Evolutionary conservation across 73 alveolate species (phyloP).

Genomic region (Paramecium octaurelia): DNA sequence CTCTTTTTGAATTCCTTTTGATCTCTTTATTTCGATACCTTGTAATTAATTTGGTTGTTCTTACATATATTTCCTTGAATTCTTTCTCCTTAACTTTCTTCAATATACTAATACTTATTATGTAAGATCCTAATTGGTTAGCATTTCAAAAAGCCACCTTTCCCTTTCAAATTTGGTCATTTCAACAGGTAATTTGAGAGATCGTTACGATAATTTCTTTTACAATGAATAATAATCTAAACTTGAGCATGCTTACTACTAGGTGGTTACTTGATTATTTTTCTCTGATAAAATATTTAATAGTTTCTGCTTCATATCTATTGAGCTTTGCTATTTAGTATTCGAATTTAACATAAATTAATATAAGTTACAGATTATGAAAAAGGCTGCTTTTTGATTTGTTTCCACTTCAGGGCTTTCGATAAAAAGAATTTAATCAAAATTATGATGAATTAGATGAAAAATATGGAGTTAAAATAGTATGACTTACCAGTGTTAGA

Average conservation of each 20-base stretch:
- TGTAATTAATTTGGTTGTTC: background rate
- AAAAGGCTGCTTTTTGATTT: background rate
- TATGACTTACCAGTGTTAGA: background rate
- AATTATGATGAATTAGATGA: background rate
- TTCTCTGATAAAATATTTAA: constrained; percentile 23
- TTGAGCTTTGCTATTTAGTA: background rate
- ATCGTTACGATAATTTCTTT: background rate
- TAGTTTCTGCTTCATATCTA: background rate
- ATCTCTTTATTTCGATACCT: background rate
- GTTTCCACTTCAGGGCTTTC: too few relatives aligned
- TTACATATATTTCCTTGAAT: background rate
- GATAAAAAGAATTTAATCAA: too few relatives aligned
- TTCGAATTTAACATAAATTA: background rate
- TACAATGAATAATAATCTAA: background rate
- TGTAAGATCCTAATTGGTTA: background rate
- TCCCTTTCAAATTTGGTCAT: constrained; percentile 21
- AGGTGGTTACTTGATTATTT: background rate
- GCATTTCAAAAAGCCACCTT: constrained; percentile 25
- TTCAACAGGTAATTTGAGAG: constrained; percentile 7
- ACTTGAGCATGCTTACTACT: background rate
- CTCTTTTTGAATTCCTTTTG: background rate
- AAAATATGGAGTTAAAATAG: too few relatives aligned
- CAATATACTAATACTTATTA: background rate
- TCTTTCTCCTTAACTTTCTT: background rate
- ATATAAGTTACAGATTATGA: background rate